Evolutionary conservation across 2,329 filamentous ascomycete species (phyloP).

Genomic region (Ophiobolus disseminans): DNA sequence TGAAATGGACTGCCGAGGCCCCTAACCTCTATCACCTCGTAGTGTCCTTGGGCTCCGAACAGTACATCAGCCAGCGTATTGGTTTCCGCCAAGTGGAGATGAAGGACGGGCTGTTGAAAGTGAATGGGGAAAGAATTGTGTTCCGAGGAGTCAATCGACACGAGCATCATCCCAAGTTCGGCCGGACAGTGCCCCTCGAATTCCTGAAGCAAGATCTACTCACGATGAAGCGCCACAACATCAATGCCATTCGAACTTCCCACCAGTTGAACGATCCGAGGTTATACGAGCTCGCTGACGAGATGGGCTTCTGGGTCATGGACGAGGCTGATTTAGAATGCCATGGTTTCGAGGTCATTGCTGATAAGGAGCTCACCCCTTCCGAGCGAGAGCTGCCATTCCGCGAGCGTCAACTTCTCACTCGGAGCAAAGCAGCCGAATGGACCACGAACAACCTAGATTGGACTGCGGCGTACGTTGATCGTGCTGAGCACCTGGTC

Average conservation of each 20-base stretch:
- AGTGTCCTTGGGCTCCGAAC: constrained; percentile 50
- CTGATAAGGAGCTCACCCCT: constrained; percentile 32
- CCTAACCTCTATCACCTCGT: constrained; percentile 66
- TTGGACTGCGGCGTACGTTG: constrained; percentile 71
- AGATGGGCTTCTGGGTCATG: constrained; percentile 72
- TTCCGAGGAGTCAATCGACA: constrained; percentile 73
- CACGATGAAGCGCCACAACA: constrained; percentile 73
- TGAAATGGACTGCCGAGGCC: constrained; percentile 73
- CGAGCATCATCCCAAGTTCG: constrained; percentile 71
- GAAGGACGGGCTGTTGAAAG: constrained; percentile 64
- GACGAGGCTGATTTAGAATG: constrained; percentile 61
- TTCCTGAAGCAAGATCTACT: constrained; percentile 68
- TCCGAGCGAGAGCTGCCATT: constrained; percentile 59
- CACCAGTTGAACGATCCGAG: constrained; percentile 71
- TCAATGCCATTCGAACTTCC: constrained; percentile 73
- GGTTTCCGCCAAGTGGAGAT: constrained; percentile 72
- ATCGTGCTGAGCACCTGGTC: constrained; percentile 69
- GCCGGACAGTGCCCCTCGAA: constrained; percentile 68
- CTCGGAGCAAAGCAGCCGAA: constrained; percentile 61
- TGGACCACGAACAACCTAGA: constrained; percentile 67
- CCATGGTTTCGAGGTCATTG: constrained; percentile 53
- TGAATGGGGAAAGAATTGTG: constrained; percentile 68
- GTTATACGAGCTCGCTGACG: constrained; percentile 67
- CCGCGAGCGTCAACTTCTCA: constrained; percentile 65
- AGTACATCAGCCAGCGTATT: constrained; percentile 60